phyloP scores from a whole-genome alignment of 129 eudicot species.

The Artemisia annua region DNA sequence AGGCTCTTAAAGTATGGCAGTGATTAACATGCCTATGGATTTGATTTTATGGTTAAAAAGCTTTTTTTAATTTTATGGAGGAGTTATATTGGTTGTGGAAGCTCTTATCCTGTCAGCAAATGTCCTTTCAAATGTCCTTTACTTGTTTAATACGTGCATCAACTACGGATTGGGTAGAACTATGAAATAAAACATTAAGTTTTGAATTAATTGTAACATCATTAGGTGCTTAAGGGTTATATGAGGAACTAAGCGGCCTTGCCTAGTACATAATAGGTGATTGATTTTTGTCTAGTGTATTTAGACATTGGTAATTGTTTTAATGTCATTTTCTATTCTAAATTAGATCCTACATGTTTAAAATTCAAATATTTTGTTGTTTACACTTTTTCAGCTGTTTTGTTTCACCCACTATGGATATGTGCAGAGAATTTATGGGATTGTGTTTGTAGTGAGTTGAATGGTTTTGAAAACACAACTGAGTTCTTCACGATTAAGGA shows the following conservation, averaged over 20 bases:
- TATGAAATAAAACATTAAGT: too few relatives aligned
- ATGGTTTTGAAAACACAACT: slow-evolving; percentile 18
- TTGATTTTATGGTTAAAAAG: slow-evolving; percentile 10
- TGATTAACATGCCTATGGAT: not conserved
- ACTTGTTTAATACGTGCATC: not conserved
- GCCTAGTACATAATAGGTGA: too few relatives aligned
- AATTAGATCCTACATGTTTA: not conserved
- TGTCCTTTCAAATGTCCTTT: not conserved
- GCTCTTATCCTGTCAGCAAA: not conserved
- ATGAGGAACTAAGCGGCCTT: too few relatives aligned
- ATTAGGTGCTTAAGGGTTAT: too few relatives aligned
- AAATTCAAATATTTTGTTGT: slow-evolving; percentile 8
- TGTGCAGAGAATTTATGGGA: not conserved
- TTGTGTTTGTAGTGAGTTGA: slow-evolving; percentile 8
- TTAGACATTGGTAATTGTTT: too few relatives aligned
- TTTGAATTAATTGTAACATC: too few relatives aligned
- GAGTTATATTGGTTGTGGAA: not conserved
- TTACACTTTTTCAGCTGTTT: slow-evolving; percentile 1
- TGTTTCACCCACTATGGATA: slow-evolving; percentile 12
- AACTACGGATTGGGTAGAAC: not conserved
- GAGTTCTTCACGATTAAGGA: not conserved
- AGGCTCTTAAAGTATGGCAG: not conserved
- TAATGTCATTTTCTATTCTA: too few relatives aligned
- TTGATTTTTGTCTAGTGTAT: too few relatives aligned
- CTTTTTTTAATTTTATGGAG: slow-evolving; percentile 4